Conservation (phyloP, 2,329 filamentous ascomycete species). For the Colletotrichum gloeosporioides region DNA sequence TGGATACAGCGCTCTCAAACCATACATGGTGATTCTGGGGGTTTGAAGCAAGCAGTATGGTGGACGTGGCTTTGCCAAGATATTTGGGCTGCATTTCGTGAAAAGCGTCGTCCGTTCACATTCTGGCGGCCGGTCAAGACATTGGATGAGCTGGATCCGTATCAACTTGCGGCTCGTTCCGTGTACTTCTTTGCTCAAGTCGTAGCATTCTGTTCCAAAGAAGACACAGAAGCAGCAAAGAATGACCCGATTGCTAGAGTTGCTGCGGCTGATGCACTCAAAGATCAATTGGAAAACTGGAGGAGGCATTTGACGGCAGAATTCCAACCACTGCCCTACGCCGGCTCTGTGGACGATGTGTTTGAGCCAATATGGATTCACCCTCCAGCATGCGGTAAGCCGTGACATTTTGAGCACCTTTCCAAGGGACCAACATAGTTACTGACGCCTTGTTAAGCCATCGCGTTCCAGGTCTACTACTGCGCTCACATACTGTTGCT, state of each 20-base stretch:
- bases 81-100: conserved; percentile 67
- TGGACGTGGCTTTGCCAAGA: conserved; percentile 72
- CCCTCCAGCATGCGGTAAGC: conserved; percentile 23
- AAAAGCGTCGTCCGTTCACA: conserved; percentile 59
- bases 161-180: conserved; percentile 59
- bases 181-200: conserved; percentile 61
- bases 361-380: conserved; percentile 25
- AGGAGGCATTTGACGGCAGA: conserved; percentile 45
- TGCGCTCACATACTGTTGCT: conserved; percentile 24
- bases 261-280: conserved; percentile 47
- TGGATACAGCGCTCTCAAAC: conserved; percentile 69
- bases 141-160: conserved; percentile 49
- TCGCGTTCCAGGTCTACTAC: conserved; percentile 25
- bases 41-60: conserved; percentile 64
- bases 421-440: too few species aligned
- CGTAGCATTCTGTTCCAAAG: conserved; percentile 61
- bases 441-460: neutral
- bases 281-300: conserved; percentile 57
- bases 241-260: conserved; percentile 47
- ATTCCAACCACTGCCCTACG: conserved; percentile 44
- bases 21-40: conserved; percentile 63
- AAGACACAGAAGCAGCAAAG: conserved; percentile 6
- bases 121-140: conserved; percentile 61
- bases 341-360: neutral
- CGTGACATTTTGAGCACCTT: neutral